Evolutionary conservation across 2,329 filamentous ascomycete species (phyloP), one percentile per base, ranked within the genome.

Genomic region (Venturia oleaginea): DNA sequence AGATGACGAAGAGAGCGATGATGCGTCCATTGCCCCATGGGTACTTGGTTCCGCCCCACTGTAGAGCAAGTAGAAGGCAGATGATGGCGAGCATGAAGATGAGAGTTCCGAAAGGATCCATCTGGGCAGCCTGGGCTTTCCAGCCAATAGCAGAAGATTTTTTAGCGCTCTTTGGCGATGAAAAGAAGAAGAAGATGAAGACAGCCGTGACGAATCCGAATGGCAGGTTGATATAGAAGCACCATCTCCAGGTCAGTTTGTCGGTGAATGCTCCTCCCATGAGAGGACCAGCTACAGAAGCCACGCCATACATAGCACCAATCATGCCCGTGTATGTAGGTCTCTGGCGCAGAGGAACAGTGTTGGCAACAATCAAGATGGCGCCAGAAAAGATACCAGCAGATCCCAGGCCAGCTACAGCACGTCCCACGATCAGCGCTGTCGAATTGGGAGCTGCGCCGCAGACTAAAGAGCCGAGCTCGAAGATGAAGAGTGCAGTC

Each of bases 191-290:
- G 57, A 76, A 69, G 65, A 77, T 76, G 67, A 77, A 75, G 7
- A 71, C 70, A 3, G 73, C 74, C 0, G 79, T 79, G 19, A 80
- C 67, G 2, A 73, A 77, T 17, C 79, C 80, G 40, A 84, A 76
- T 0, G 81, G 82, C 1, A 84, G 72, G 67, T 84, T 84, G 70
- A 84, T 82, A 64, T 79, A 81, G 71, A 80, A 80, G 67, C 73
- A 63, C 61, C 63, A 64, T 7, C 79, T 70, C 79, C 79, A 81
- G 19, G 76, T 75, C 2, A 79, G 69, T 42, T 76, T 70, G 63
- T 77, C 73, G n/a, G 79, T 77, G 67, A 80, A 79, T 42, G 75
- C 76, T 66, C 78, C 77, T 43, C 77, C 78, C 68, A 80, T 74
- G 46, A 83, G 72, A 5, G 80, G 80, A 15, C 80, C 80, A 19